Base-by-base conservation (phyloP, 208 protist genomes). In the Acanthamoeba healyi region DNA sequence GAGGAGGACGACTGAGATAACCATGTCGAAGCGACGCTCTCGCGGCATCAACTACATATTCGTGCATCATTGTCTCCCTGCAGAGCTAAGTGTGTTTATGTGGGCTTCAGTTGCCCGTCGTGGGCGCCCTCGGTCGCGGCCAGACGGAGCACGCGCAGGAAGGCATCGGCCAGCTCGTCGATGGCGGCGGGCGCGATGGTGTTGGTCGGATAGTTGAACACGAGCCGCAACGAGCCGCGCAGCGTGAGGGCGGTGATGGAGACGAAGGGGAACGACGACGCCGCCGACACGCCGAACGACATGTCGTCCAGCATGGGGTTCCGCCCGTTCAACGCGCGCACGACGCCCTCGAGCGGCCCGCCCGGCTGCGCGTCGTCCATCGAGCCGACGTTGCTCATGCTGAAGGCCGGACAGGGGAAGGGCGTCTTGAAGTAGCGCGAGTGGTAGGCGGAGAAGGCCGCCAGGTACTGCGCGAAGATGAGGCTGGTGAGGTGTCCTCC, bases 391-490 rank as follows among this genome's bases (percentile, higher is more conserved):
- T 67, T 67, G 58, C 58, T 67, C 58, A 67, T 67, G 58, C 58
- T 67, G 58, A 67, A 67, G 14, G n/a, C n/a, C 24, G 58, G 58
- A 26, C 58, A 67, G 6, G 58, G 58, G 58, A 34, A 67, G 58
- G 58, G 58, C 58, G 58, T 67, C 14, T 9, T 26, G 22, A 67
- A 67, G 58, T 32, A 24, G 15, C 58, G 58, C 58, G 58, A 67
- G 58, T 67, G 58, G n/a, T 29, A 26, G 24, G 58, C 58, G 15
- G 58, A 67, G 58, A 67, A 67, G 58, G 58, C 15, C 24, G 58
- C 58, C 58, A 67, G 58, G 58, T 67, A 67, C 58, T 67, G 58
- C 58, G 58, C 58, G 22, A 67, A 67, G 58, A 67, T 67, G 58
- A 67, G 15, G 58, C n/a, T 67, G 58, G 58, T 67, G 58, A 67